Base-by-base conservation (phyloP, 768 basidiomycete genomes). In the Boletus sp. region DNA sequence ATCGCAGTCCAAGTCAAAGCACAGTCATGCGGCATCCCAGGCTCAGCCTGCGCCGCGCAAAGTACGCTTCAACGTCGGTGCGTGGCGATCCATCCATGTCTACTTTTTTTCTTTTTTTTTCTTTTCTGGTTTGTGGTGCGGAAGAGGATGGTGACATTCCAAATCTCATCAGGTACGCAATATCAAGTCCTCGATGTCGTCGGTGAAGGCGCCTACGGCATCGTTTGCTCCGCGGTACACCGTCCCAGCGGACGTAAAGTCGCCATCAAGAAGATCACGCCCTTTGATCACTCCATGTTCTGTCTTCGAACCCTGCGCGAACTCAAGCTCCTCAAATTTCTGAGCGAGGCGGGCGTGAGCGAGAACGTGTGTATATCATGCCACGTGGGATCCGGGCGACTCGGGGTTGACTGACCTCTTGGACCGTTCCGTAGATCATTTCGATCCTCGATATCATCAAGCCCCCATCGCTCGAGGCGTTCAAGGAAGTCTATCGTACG, bases 241-340 rank as follows among this genome's bases (percentile, higher is more conserved):
- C 71, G 83, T 57, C 87, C 92, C 2, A 90, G 89, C 49, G 85
- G 87, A 49, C 87, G 91, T 55, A 93, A 93, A 71, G 96, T 98
- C 56, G 95, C 95, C 51, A 94, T 97, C 79, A 97, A 97, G 80
- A 91, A 91, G 75, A 93, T 97, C 73, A 85, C 89, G 0, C 93
- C 93, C 6, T 97, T 96, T 62, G 94, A 96, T 69, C 93, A 95
- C 67, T 87, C 93, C 54, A 93, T 96, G 90, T 95, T 94, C 75
- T 92, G 90, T 67, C 78, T 94, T 68, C 78, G 87, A 47, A 96
- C 93, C n/a, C 77, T 95, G 47, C 83, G 93, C 58, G 93, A 92
- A 71, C 79, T 92, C 62, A 92, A 91, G 65, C 75, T 91, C 17
- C 77, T 85, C 71, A 91, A 91, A 64, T 91, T 91, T 72, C 71